Percentiles rank a stretch among this genome's conserved stretches.
phyloP scores from a whole-genome alignment of 768 basidiomycete genomes.

The Pleurotus tuoliensis region DNA sequence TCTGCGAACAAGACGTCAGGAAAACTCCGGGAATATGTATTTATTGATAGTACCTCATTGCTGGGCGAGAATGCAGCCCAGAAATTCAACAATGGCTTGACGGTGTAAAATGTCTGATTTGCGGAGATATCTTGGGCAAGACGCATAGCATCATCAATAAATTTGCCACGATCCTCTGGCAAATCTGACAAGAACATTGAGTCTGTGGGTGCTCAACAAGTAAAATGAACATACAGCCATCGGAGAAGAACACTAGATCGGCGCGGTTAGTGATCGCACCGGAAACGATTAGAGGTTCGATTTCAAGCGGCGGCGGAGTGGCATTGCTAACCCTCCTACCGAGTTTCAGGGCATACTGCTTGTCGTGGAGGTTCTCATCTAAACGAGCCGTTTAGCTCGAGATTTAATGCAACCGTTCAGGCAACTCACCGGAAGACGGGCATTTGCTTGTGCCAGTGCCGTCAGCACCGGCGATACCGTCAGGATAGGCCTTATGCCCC shows the following conservation, averaged over 20 bases:
- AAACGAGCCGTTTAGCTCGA: background rate
- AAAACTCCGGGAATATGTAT: background rate
- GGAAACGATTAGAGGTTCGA: constrained; percentile 55
- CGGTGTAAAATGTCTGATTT: constrained; percentile 75
- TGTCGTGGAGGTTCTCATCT: background rate
- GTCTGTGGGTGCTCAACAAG: background rate
- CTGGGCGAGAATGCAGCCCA: constrained; percentile 80
- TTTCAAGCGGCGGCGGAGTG: constrained; percentile 41
- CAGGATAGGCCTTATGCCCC: background rate
- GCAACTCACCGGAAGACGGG: background rate
- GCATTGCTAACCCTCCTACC: background rate
- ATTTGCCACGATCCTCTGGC: constrained; percentile 52
- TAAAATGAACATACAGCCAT: constrained; percentile 56
- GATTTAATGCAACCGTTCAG: background rate
- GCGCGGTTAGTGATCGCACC: constrained; percentile 64
- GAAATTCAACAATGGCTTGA: constrained; percentile 73
- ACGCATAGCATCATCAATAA: constrained; percentile 59
- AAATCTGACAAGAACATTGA: constrained; percentile 40
- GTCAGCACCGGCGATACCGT: background rate
- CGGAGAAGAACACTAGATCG: constrained; percentile 73
- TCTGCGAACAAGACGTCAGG: constrained; percentile 34
- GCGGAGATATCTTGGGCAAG: constrained; percentile 66
- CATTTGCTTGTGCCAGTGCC: background rate
- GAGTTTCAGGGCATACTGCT: background rate
- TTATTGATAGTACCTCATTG: constrained; percentile 46